Base-by-base conservation (phyloP, 2,329 filamentous ascomycete genomes). In the Taxawa tesnikishii region DNA sequence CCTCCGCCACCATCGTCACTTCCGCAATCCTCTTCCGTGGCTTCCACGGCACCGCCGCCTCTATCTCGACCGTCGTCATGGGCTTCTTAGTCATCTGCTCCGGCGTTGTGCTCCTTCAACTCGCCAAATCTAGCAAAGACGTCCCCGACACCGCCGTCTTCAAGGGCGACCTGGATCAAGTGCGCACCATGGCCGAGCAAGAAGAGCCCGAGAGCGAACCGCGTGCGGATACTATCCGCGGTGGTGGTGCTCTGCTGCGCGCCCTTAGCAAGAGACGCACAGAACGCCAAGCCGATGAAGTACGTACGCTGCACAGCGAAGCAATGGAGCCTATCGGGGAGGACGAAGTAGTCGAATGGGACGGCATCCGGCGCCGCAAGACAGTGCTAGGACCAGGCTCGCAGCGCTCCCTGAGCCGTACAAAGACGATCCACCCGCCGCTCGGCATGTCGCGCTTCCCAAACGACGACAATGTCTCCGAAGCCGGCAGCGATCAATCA, bases 111-210 rank as follows among this genome's bases (percentile, higher is more conserved):
- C 61, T 98, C 6, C 63, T 98, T 7, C 90, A 98, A 52, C 72
- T 98, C n/a, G 94, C 90, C 32, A 96, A 96, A 54, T 94, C 88
- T 0, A 83, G 90, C 46, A 98, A 96, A 53, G 88, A 98, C 49
- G 88, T 98, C 0, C 90, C 90, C 5, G 90, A 96, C 52, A 69
- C 84, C 0, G 85, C 87, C 18, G 77, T 98, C 24, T 94, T 98
- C 64, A 76, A 77, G 34, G 90, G 88, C 27, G 85, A 96, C 49
- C 69, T 98, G 31, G 82, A 96, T 48, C 88, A 98, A 64, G 82
- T 96, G 33, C 83, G 90, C 18, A 93, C 88, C 17, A 90, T 96
- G 40, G 88, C 83, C 28, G 83, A 94, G 48, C 84, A 94, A 50
- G 84, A 93, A 53, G 85, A 96, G 53, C 81, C 87, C n/a, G 90